Evolutionary conservation across 306 rosid genomes (phyloP).

Genomic region (Benincasa hispida): DNA sequence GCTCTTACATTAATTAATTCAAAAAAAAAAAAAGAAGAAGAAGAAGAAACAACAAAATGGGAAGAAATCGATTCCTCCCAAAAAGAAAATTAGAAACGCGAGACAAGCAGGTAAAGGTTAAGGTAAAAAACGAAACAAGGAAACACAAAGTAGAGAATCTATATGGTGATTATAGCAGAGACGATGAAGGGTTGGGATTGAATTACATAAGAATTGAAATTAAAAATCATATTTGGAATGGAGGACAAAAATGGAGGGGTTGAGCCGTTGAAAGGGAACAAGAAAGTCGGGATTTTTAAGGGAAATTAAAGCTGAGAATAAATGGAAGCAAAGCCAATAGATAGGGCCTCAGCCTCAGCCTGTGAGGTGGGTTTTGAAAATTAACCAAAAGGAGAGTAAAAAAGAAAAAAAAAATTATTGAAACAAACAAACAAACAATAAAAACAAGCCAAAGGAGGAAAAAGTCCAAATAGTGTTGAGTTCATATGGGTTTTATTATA

Average conservation of each 20-base stretch:
- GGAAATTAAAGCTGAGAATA: neutral
- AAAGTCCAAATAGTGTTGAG: neutral
- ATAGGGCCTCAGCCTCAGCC: neutral
- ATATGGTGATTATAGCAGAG: neutral
- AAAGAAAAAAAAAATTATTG: neutral
- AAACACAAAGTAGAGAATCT: neutral
- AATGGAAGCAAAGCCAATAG: neutral
- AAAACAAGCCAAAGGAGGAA: neutral
- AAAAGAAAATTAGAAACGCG: neutral
- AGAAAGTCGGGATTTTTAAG: slow-evolving; percentile 1
- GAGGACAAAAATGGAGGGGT: neutral
- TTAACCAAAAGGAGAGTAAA: neutral
- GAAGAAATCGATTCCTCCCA: neutral
- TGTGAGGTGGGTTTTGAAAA: neutral
- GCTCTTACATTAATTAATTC: neutral
- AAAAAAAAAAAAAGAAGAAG: too few relatives aligned
- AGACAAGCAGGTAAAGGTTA: neutral
- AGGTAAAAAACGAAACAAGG: neutral
- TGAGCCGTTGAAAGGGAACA: slow-evolving; percentile 2
- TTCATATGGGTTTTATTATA: neutral
- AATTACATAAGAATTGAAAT: neutral
- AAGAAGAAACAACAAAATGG: neutral
- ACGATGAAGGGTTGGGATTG: neutral
- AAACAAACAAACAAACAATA: neutral
- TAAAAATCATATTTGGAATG: neutral